Conservation (phyloP, 2,329 filamentous ascomycete species). For the Orbilia ellipsospora region DNA sequence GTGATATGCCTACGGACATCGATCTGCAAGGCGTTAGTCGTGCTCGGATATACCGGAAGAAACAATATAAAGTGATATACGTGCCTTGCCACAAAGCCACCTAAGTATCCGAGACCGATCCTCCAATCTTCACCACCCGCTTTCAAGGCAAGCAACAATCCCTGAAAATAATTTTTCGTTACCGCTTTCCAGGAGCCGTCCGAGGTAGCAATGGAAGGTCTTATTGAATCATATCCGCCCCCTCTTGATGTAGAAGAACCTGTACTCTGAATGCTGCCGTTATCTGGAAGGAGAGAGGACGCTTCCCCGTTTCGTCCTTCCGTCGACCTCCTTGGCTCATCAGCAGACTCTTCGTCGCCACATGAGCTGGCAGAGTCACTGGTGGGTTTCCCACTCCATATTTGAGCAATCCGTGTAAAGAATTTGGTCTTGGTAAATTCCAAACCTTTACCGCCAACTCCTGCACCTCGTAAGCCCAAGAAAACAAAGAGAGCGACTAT, state of each 20-base stretch:
- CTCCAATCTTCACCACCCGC: constrained; percentile 56
- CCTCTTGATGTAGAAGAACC: constrained; percentile 13
- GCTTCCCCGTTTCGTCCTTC: constrained; percentile 9
- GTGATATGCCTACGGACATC: constrained; percentile 91
- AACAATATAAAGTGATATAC: not conserved
- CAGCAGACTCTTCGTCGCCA: constrained; percentile 26
- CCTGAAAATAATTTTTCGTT: constrained; percentile 27
- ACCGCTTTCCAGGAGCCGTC: constrained; percentile 18
- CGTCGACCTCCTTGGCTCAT: constrained; percentile 2
- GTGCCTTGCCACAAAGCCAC: constrained; percentile 77
- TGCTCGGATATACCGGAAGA: not conserved
- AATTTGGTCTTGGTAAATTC: constrained; percentile 35
- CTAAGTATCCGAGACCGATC: constrained; percentile 88
- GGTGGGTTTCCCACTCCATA: constrained; percentile 13
- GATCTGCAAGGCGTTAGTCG: constrained; percentile 70
- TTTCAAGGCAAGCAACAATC: constrained; percentile 43
- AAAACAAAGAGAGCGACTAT: constrained; percentile 79
- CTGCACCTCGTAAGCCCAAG: constrained; percentile 73
- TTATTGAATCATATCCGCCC: constrained; percentile 18
- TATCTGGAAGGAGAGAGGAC: constrained; percentile 27
- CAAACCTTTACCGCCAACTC: constrained; percentile 43
- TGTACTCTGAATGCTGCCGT: constrained; percentile 36
- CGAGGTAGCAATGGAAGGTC: not conserved
- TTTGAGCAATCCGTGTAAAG: constrained; percentile 5
- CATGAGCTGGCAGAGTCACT: not conserved